Base-by-base conservation (phyloP, 352 stramenopile species). In the Blastocystis sp. region DNA sequence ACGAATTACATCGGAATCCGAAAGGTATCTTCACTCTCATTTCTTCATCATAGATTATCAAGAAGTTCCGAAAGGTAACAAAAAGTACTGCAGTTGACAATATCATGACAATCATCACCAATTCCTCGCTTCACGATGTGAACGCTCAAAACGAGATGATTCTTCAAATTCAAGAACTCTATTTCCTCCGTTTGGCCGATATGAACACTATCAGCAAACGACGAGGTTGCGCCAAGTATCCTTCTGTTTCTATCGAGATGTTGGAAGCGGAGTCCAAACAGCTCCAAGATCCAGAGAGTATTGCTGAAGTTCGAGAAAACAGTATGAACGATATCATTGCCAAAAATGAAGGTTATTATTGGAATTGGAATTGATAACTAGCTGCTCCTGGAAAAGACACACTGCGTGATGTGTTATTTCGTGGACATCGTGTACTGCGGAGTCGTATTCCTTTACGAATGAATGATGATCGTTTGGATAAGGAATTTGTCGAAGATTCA, bases 61-160 rank as follows among this genome's bases (percentile, higher is more conserved):
- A 87, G 77, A 87, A 87, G 54, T 78, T 75, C 43, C 51, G 27
- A 32, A 87, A 87, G 24, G 65, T 87, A 32, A 87, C 77, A 39
- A 56, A 78, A 12, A 87, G 77, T 74, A 61, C 59, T 11, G 77
- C 77, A 7, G 77, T 74, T 1, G 77, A 87, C 29, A 67, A 58
- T 27, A 16, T 87, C 6, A 87, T 87, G 77, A 87, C 59, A 5
- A 78, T 87, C 35, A 54, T 87, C 54, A 63, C 65, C 27, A 78
- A 59, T 58, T 78, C 59, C 1, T 49, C 77, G n/a, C 67, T 51
- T 35, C 42, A 63, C 24, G 77, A 87, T 43, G 35, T 87, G 3
- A 61, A n/a, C 27, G 27, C 59, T 21, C 77, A 87, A 21, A 78
- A 87, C 42, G 54, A 87, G 4, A 58, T 87, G 21, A 77, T 87